Percentiles rank a stretch among this genome's conserved stretches.
Evolutionary conservation across 371 early-diverging fungal species (phyloP).

Genomic region (Batkoa obscura): DNA sequence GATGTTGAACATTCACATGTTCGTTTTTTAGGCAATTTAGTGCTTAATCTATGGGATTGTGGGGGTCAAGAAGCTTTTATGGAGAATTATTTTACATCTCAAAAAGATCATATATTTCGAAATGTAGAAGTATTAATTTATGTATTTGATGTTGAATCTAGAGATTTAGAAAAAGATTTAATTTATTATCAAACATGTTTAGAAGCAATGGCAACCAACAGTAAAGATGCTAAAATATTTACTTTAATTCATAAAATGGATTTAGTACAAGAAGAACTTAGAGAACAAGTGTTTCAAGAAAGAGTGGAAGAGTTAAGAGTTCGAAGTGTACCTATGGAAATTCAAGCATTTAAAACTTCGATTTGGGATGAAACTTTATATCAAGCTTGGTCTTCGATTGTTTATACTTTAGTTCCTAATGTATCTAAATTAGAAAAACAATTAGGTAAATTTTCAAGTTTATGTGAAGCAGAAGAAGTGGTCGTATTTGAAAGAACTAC

Average conservation of each 20-base stretch:
- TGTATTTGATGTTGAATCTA: constrained; percentile 89
- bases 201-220: constrained; percentile 59
- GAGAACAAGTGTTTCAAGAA: constrained; percentile 51
- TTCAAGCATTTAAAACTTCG: constrained; percentile 67
- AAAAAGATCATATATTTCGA: constrained; percentile 83
- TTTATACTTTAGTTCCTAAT: constrained; percentile 85
- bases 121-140: constrained; percentile 96
- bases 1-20: constrained; percentile 94
- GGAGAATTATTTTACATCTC: constrained; percentile 86
- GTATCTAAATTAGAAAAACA: constrained; percentile 58
- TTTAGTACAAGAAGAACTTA: constrained; percentile 54
- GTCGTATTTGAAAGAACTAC: constrained; percentile 86
- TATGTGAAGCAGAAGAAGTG: constrained; percentile 85
- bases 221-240: constrained; percentile 80
- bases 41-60: constrained; percentile 91
- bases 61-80: constrained; percentile 90
- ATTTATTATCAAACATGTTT: constrained; percentile 78
- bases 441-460: constrained; percentile 49
- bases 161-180: constrained; percentile 78
- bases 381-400: constrained; percentile 92
- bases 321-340: constrained; percentile 47
- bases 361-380: constrained; percentile 95
- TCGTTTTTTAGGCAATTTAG: constrained; percentile 80
- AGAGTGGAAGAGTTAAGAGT: constrained; percentile 45
- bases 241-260: constrained; percentile 95